phyloP scores from a whole-genome alignment of 139 green algal genomes.

The Pedinophyceae sp. region DNA sequence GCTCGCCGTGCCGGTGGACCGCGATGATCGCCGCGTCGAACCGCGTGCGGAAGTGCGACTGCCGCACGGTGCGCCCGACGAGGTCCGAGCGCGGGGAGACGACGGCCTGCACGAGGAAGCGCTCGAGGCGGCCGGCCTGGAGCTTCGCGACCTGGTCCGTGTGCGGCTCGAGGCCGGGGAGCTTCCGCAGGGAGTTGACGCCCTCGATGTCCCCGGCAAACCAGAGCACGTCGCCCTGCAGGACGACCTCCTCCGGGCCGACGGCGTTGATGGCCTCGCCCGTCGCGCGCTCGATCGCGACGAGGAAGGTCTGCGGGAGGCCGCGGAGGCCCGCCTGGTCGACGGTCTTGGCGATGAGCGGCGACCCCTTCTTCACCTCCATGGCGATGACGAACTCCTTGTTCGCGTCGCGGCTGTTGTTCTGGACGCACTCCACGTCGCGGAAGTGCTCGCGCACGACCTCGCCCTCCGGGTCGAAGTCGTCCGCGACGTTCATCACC shows the following conservation, averaged over 20 bases:
- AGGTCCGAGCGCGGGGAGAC: background rate
- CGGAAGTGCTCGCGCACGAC: background rate
- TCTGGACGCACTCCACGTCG: background rate
- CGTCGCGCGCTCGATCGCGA: constrained; percentile 30
- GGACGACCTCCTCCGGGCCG: constrained; percentile 18
- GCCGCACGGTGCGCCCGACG: background rate
- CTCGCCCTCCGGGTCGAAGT: background rate
- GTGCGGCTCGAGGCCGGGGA: constrained; percentile 28
- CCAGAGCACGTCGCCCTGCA: constrained; percentile 49
- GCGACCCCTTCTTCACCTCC: constrained; percentile 6
- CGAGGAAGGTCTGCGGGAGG: constrained; percentile 24
- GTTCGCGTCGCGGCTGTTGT: background rate
- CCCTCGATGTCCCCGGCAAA: constrained; percentile 43
- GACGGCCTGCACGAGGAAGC: constrained; percentile 8
- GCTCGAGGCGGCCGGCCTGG: constrained; percentile 1
- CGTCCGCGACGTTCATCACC: background rate
- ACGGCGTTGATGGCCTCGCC: constrained; percentile 22
- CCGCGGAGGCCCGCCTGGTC: constrained; percentile 11
- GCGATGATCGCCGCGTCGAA: background rate
- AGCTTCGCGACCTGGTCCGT: constrained; percentile 23
- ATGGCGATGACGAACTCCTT: constrained; percentile 21
- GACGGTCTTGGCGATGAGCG: constrained; percentile 19
- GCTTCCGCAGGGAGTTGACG: constrained; percentile 35
- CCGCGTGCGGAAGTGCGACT: background rate
- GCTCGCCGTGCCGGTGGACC: constrained; percentile 10